Evolutionary conservation across 306 rosid species (phyloP), one percentile per base, ranked within the genome.

Genomic region (Castanospermum australe): DNA sequence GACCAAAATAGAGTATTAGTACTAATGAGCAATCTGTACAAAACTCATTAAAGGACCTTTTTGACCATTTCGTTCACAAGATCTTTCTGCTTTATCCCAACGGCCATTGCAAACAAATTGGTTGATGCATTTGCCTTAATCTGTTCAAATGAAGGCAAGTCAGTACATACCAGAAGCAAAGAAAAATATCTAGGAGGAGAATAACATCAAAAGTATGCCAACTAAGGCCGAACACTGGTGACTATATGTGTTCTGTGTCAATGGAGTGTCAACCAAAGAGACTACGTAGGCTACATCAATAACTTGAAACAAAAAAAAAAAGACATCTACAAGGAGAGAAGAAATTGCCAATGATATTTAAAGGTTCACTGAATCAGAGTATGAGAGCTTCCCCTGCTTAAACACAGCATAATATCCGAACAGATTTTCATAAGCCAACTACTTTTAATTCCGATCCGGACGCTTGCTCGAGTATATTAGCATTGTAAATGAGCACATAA

Each of bases 31-130:
- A 66, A 71, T 48, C 1, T 24, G 18, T 0, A 28, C 17, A 50
- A 36, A 78, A 83, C 30, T 24, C 25, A 59, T 66, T 59, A 14
- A 39, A 21, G 28, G 47, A 95, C 99, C 99, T 95, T 95, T 81
- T 66, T 83, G 13, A 95, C 95, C 99, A 91, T 91, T 87, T 82
- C 78, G 84, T 82, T 10, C 50, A 91, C 97, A 17, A 95, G 89
- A 72, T 87, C 92, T 57, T 81, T 86, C 82, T 95, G 99, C 75
- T 86, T 88, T 63, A 91, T 85, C 79, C 99, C 99, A 7, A 87
- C 94, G 0, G 97, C 90, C 82, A 85, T 78, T 8, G 96, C 96
- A 39, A 95, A 82, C 78, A 95, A 82, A 82, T 62, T 85, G 55
- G 77, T 30, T 17, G 92, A 71, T 24, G 61, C 47, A 63, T 83